Percentiles rank a stretch among this genome's conserved stretches.
phyloP scores from a whole-genome alignment of 2,329 filamentous ascomycete species.

The Epichloe typhina region DNA sequence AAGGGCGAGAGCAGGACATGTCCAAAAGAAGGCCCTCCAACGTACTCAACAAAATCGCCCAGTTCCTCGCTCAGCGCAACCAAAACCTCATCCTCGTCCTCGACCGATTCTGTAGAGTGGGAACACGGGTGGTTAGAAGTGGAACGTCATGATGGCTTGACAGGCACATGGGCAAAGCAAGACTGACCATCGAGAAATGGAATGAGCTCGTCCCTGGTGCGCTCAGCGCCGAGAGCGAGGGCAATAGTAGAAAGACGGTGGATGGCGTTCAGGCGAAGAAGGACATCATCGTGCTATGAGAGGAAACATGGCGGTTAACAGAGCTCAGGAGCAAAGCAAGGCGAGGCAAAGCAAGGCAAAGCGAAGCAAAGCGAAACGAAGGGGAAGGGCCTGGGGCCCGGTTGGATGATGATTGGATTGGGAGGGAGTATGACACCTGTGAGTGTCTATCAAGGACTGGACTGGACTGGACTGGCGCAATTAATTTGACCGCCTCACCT shows the following conservation, averaged over 20 bases:
- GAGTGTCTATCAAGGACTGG: background rate
- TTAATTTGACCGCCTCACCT: constrained; percentile 46
- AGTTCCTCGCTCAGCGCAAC: constrained; percentile 95
- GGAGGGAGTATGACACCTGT: background rate
- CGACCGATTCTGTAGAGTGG: constrained; percentile 67
- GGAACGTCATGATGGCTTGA: constrained; percentile 6
- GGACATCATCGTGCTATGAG: constrained; percentile 86
- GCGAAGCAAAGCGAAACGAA: background rate
- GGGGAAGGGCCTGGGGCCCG: constrained; percentile 7
- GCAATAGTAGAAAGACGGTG: constrained; percentile 97
- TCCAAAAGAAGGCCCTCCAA: constrained; percentile 83
- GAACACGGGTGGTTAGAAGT: background rate
- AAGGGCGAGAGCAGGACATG: constrained; percentile 94
- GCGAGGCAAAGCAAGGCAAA: background rate
- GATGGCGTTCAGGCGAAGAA: constrained; percentile 95
- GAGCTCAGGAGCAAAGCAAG: constrained; percentile 5
- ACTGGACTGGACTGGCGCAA: background rate
- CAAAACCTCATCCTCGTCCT: constrained; percentile 97
- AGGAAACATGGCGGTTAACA: constrained; percentile 13
- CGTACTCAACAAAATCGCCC: constrained; percentile 93
- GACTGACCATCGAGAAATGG: constrained; percentile 92
- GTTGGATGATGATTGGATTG: constrained; percentile 6
- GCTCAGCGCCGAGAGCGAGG: constrained; percentile 85
- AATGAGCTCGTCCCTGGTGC: constrained; percentile 95
- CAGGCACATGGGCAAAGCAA: constrained; percentile 5